Evolutionary conservation across 441 rosid genomes (phyloP).

Genomic region (Rhodomyrtus psidioides): DNA sequence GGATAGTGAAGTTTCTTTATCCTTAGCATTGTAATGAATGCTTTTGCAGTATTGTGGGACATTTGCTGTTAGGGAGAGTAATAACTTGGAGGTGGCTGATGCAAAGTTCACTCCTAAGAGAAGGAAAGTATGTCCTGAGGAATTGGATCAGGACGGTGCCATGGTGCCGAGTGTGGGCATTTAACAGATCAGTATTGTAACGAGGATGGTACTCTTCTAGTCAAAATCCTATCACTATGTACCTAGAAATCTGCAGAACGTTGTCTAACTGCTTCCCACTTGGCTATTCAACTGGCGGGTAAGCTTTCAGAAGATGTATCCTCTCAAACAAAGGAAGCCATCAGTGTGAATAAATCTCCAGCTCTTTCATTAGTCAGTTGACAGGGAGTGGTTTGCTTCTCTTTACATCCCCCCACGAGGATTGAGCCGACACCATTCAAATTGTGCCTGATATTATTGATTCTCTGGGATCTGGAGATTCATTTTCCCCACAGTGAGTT

Average conservation of each 20-base stretch:
- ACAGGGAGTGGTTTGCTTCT: slow-evolving; percentile 73
- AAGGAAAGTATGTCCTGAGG: slow-evolving; percentile 36
- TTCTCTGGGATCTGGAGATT: slow-evolving; percentile 40
- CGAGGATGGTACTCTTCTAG: slow-evolving; percentile 21
- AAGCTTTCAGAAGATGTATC: slow-evolving; percentile 11
- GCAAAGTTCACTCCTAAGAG: slow-evolving; percentile 29
- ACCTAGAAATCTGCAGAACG: neutral
- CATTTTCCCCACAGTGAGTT: slow-evolving; percentile 47
- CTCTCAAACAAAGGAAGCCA: slow-evolving; percentile 15
- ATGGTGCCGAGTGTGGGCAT: slow-evolving; percentile 7
- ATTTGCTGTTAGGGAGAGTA: slow-evolving; percentile 9
- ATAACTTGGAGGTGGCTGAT: too few species aligned
- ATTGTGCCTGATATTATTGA: slow-evolving; percentile 42
- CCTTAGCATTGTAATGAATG: neutral
- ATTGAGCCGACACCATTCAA: slow-evolving; percentile 16
- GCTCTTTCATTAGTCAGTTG: slow-evolving; percentile 27
- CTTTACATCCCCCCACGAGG: slow-evolving; percentile 37
- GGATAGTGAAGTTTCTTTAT: neutral
- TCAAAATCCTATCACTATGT: neutral
- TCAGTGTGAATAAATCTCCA: slow-evolving; percentile 13
- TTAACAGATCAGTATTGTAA: slow-evolving; percentile 8
- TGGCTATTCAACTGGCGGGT: slow-evolving; percentile 15
- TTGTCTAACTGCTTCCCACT: neutral
- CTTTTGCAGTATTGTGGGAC: slow-evolving; percentile 36
- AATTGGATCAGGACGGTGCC: slow-evolving; percentile 9